Evolutionary conservation across 1,284 basidiomycete species (phyloP).

Genomic region (Pascua sp.): DNA sequence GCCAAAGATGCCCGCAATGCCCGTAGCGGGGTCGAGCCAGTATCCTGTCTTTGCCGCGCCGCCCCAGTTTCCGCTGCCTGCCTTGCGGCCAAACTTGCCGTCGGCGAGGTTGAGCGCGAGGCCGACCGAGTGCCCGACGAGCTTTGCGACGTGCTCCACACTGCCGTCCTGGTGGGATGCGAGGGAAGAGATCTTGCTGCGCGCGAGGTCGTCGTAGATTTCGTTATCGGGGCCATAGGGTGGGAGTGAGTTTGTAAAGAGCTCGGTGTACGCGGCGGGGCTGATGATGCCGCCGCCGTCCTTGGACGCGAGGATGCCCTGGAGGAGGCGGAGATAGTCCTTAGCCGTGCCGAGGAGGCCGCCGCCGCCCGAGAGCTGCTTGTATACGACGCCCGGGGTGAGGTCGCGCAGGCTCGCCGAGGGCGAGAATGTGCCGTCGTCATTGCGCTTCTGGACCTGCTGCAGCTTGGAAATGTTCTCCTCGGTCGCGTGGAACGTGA

Average conservation of each 20-base stretch:
- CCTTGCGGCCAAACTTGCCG: conserved; percentile 12
- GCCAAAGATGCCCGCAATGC: conserved; percentile 9
- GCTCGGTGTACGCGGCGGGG: conserved; percentile 13
- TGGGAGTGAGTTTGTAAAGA: conserved; percentile 26
- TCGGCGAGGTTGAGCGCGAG: conserved; percentile 3
- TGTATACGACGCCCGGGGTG: conserved; percentile 8
- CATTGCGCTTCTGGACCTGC: conserved; percentile 18
- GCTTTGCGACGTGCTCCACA: conserved; percentile 2
- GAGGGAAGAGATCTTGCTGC: not conserved
- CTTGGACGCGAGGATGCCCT: conserved; percentile 8
- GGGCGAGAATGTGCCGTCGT: conserved; percentile 10
- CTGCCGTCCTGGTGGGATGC: conserved; percentile 5
- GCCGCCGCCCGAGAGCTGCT: conserved; percentile 27
- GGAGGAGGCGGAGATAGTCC: conserved; percentile 33
- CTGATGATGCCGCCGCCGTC: conserved; percentile 19
- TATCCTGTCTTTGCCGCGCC: conserved; percentile 27
- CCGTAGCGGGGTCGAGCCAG: conserved; percentile 24
- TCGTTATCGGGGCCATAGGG: conserved; percentile 9
- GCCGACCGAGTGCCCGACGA: conserved; percentile 12
- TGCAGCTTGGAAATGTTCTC: conserved; percentile 18
- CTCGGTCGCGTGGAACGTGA: conserved; percentile 33
- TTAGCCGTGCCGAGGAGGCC: conserved; percentile 33
- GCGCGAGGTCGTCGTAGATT: conserved; percentile 10
- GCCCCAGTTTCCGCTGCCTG: conserved; percentile 21
- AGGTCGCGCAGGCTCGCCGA: conserved; percentile 25